These are phyloP conservation scores for Talaromyces sp. DNA, from an alignment of 2,329 filamentous ascomycete species.

Conservation along the genomic window DNA sequence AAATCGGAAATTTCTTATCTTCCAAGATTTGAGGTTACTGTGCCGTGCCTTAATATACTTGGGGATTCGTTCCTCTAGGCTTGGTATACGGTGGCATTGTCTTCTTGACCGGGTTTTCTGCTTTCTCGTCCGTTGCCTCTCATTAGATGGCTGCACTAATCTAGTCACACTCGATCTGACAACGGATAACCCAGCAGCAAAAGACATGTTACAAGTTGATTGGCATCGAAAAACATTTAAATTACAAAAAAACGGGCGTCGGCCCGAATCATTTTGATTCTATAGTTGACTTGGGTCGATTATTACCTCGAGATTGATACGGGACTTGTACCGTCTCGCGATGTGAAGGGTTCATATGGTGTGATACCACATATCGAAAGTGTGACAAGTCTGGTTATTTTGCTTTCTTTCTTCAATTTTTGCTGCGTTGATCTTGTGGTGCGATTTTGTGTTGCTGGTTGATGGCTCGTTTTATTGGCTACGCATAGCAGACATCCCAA, in stretches of 20 bases:
- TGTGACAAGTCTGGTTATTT: constrained; percentile 1
- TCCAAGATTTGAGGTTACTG: constrained; percentile 1
- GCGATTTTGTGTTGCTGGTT: background rate
- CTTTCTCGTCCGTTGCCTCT: background rate
- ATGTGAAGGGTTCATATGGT: background rate
- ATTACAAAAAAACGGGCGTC: background rate
- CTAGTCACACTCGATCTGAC: background rate
- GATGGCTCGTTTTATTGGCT: background rate
- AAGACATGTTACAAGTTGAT: constrained; percentile 1
- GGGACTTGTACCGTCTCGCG: background rate
- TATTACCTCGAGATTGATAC: background rate
- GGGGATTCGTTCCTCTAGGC: background rate
- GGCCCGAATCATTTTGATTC: background rate
- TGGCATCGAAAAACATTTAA: background rate
- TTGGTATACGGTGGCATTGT: constrained; percentile 1
- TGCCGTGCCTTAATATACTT: background rate
- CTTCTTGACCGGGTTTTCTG: constrained; percentile 4
- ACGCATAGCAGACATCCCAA: background rate
- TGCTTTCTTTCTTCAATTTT: background rate
- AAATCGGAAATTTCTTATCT: background rate
- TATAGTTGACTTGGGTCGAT: background rate
- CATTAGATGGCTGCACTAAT: background rate
- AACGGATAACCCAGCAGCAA: background rate
- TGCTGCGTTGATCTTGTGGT: background rate
- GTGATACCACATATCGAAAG: background rate